Percentiles rank a stretch among this genome's conserved stretches.
phyloP scores from a whole-genome alignment of 2,329 filamentous ascomycete species.

The Cephalotrichum gorgonifer region DNA sequence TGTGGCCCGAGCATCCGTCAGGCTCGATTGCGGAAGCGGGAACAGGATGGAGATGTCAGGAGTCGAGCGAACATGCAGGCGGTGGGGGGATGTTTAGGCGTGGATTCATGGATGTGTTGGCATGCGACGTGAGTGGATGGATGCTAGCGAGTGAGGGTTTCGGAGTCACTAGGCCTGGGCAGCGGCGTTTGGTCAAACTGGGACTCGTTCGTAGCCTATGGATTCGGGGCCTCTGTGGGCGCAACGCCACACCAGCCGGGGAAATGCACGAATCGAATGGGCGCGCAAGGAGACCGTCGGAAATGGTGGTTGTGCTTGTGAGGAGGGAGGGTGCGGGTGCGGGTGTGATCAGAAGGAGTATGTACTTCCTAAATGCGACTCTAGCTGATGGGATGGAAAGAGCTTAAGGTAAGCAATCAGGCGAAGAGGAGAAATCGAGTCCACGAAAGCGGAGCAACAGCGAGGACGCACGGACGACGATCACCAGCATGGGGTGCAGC shows the following conservation, averaged over 20 bases:
- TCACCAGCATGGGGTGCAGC: not conserved
- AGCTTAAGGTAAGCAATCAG: not conserved
- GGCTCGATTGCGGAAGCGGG: constrained; percentile 27
- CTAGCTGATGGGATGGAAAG: not conserved
- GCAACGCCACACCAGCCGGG: constrained; percentile 2
- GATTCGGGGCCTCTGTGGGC: constrained; percentile 1
- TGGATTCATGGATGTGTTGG: constrained; percentile 37
- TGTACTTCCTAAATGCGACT: not conserved
- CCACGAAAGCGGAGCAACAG: not conserved
- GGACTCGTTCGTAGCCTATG: constrained; percentile 3
- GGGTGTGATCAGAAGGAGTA: not conserved
- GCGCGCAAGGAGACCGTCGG: not conserved
- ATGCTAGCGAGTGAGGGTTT: not conserved
- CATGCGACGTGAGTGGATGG: constrained; percentile 12
- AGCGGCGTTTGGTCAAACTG: constrained; percentile 3
- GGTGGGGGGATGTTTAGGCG: constrained; percentile 20
- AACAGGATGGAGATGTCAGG: constrained; percentile 30
- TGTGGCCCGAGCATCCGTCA: constrained; percentile 34
- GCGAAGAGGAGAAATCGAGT: not conserved
- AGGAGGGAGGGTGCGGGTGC: not conserved
- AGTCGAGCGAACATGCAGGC: constrained; percentile 30
- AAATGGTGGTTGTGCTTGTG: not conserved
- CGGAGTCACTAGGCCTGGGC: not conserved
- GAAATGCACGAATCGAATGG: constrained; percentile 4
- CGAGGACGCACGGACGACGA: not conserved